phyloP scores from a whole-genome alignment of 1,284 basidiomycete genomes.

The Cryptococcus amylolentus region DNA sequence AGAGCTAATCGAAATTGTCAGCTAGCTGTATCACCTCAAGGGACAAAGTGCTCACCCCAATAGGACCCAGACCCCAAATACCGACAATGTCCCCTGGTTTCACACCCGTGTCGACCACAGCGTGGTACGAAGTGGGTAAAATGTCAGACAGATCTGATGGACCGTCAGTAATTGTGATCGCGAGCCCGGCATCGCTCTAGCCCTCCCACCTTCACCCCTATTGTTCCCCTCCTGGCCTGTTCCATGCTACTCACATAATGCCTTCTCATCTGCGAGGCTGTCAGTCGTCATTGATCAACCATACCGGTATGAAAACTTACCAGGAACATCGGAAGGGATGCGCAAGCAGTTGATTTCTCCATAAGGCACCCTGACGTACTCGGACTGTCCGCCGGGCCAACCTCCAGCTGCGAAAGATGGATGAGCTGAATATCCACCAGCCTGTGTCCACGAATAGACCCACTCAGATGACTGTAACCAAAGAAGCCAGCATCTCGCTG shows the following conservation, averaged over 20 bases:
- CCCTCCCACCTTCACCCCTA: neutral
- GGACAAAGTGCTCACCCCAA: slow-evolving; percentile 18
- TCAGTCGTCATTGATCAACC: neutral
- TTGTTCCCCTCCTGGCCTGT: neutral
- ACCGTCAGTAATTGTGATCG: neutral
- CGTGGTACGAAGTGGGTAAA: slow-evolving; percentile 68
- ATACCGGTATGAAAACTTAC: slow-evolving; percentile 50
- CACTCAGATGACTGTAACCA: slow-evolving; percentile 49
- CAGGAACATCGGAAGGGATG: slow-evolving; percentile 62
- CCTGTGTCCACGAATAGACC: slow-evolving; percentile 2
- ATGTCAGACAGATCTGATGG: slow-evolving; percentile 61
- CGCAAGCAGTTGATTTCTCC: slow-evolving; percentile 66
- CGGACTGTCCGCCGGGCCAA: slow-evolving; percentile 64
- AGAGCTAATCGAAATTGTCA: slow-evolving; percentile 43
- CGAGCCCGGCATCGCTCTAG: neutral
- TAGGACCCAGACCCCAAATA: slow-evolving; percentile 25
- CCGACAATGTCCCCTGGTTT: slow-evolving; percentile 56
- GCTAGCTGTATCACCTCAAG: neutral
- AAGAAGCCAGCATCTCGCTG: slow-evolving; percentile 68
- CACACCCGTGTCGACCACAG: slow-evolving; percentile 55
- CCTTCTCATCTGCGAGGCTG: slow-evolving; percentile 24
- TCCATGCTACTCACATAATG: slow-evolving; percentile 22
- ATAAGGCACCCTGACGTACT: slow-evolving; percentile 60
- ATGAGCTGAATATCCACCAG: neutral
- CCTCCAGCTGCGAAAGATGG: slow-evolving; percentile 55